Percentiles rank a stretch among this genome's conserved stretches.
These are phyloP conservation scores for Salvia miltiorrhiza DNA, from an alignment of 257 asterid genomes.

Conservation along the genomic window DNA sequence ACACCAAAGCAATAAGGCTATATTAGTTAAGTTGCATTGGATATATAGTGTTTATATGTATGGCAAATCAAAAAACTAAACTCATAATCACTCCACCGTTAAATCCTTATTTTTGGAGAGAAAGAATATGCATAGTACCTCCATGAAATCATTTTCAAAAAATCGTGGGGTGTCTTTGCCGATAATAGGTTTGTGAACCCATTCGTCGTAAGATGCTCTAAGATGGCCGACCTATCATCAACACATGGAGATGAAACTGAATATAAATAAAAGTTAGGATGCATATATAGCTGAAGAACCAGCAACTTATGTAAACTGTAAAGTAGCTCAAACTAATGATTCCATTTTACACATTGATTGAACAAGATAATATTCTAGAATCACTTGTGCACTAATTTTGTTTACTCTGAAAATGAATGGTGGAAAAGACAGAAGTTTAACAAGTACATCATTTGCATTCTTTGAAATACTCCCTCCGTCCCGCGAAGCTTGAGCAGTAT, in stretches of 20 bases:
- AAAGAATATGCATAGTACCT: conserved; percentile 36
- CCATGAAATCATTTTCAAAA: conserved; percentile 42
- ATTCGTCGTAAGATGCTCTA: conserved; percentile 72
- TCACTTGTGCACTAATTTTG: too few species aligned
- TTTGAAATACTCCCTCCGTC: too few species aligned
- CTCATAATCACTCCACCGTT: background rate
- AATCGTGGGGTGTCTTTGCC: conserved; percentile 63
- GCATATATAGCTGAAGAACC: background rate
- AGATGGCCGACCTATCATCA: conserved; percentile 72
- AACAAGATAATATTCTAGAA: too few species aligned
- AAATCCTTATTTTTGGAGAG: background rate
- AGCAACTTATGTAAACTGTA: background rate
- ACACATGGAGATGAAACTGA: conserved; percentile 11
- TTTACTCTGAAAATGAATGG: background rate
- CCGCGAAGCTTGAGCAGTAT: too few species aligned
- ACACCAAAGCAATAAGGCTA: background rate
- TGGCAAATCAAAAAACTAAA: background rate
- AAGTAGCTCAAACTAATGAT: background rate
- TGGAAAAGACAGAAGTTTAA: background rate
- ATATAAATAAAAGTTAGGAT: background rate
- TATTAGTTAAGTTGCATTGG: background rate
- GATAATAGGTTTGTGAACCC: conserved; percentile 72
- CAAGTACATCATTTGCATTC: background rate
- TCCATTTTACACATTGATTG: too few species aligned
- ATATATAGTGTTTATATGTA: too few species aligned